Base-by-base conservation (phyloP, 306 rosid genomes). In the Vachellia collinsii region DNA sequence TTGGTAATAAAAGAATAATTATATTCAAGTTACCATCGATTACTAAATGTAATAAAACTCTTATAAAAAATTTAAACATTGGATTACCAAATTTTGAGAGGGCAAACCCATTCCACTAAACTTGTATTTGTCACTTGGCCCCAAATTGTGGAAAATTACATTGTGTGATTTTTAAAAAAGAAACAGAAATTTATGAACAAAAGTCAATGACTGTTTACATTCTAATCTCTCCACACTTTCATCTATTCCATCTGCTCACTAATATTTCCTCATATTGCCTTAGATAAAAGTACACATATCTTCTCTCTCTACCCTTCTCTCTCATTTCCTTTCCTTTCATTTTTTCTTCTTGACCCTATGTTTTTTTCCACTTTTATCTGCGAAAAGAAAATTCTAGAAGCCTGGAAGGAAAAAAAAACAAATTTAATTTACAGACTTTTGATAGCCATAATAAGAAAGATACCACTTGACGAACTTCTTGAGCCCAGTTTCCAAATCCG, bases 381-480 rank as follows among this genome's bases (percentile, higher is more conserved):
- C 80, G 14, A 68, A 63, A 29, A 23, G 46, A 87, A 83, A 82
- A 73, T 41, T 70, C 89, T 79, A 85, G 19, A 72, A 71, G 4
- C 4, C 82, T 64, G 74, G 37, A 78, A 58, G 7, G 39, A 36
- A 59, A 29, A 20, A 51, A 63, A 61, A 59, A 61, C 25, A 11
- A 72, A 20, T 53, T 88, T 85, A 87, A 87, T 88, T 86, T 88
- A 91, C 88, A 84, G 89, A 37, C 54, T 89, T 91, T 65, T 86
- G 89, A 81, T 94, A 92, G 66, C 97, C 98, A 75, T 91, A 94
- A 66, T 94, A 94, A 17, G 94, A 88, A 37, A 94, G 90, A 39
- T 92, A 92, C 97, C 97, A 94, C 86, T 89, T 83, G 38, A 94
- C 98, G 68, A 94, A 94, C 81, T 94, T 92, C 83, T 88, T 92